A percentile compares a stretch with the other conserved stretches of the same genome.
These are phyloP conservation scores for Termitomyces sp. DNA, from an alignment of 768 basidiomycete genomes.

Conservation along the genomic window DNA sequence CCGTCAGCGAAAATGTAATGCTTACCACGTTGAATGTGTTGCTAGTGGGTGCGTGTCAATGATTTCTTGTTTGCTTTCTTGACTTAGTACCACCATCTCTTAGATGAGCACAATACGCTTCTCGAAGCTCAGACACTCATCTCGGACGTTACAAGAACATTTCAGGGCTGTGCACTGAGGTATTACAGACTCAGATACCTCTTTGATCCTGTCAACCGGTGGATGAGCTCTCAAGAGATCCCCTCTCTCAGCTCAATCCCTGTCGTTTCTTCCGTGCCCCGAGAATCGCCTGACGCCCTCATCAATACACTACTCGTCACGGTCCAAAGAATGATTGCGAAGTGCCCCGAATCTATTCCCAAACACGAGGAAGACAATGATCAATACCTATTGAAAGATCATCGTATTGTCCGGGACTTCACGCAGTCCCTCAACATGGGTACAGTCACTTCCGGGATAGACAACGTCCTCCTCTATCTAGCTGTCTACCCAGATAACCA, in stretches of 20 bases:
- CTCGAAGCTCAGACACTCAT: conserved; percentile 22
- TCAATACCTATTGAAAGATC: conserved; percentile 47
- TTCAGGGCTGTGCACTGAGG: conserved; percentile 21
- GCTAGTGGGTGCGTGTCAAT: conserved; percentile 27
- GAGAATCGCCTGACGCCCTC: conserved; percentile 30
- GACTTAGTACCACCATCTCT: not conserved
- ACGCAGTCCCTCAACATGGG: conserved; percentile 45
- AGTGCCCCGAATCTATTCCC: conserved; percentile 22
- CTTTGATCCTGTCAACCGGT: conserved; percentile 25
- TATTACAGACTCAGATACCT: conserved; percentile 26
- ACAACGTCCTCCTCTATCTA: conserved; percentile 33
- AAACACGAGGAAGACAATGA: conserved; percentile 32
- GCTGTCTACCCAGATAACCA: conserved; percentile 27
- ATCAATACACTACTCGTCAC: conserved; percentile 62
- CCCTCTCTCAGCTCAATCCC: conserved; percentile 7
- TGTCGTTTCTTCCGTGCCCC: conserved; percentile 7
- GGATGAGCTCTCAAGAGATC: conserved; percentile 23
- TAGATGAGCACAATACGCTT: conserved; percentile 33
- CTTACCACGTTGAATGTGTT: conserved; percentile 26
- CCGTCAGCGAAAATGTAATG: conserved; percentile 15
- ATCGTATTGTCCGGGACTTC: conserved; percentile 36
- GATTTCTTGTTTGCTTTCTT: not conserved
- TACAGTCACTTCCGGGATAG: conserved; percentile 34
- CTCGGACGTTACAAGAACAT: conserved; percentile 7
- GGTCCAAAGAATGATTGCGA: conserved; percentile 54